A percentile compares a stretch with the other conserved stretches of the same genome.
Evolutionary conservation across 345 rosid species (phyloP).

Genomic region (Pistacia atlantica): DNA sequence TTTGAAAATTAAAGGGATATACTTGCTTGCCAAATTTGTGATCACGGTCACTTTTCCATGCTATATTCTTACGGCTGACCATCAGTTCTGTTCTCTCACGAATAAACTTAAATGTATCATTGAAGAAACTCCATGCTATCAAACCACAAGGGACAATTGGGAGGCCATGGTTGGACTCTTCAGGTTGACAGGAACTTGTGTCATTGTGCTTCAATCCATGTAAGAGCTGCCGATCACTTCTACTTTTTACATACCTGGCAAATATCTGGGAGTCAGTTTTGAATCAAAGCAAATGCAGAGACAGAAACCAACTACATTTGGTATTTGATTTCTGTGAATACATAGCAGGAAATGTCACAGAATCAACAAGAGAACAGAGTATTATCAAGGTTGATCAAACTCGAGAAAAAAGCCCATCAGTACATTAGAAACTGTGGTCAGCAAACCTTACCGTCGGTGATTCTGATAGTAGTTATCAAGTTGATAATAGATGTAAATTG

Average conservation of each 20-base stretch:
- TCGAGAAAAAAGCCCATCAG: constrained; percentile 7
- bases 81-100: constrained; percentile 44
- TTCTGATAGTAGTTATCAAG: constrained; percentile 90
- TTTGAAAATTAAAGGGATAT: constrained; percentile 78
- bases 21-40: constrained; percentile 81
- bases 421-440: constrained; percentile 10
- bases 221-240: constrained; percentile 75
- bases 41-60: constrained; percentile 84
- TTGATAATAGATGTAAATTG: constrained; percentile 76
- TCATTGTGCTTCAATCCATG: constrained; percentile 47
- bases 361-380: background rate
- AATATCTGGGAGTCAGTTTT: constrained; percentile 5
- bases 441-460: constrained; percentile 64
- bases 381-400: constrained; percentile 11
- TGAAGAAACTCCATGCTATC: constrained; percentile 88
- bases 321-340: background rate
- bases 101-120: constrained; percentile 64
- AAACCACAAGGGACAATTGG: constrained; percentile 84
- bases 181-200: constrained; percentile 72
- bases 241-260: constrained; percentile 80
- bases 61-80: constrained; percentile 61
- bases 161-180: constrained; percentile 53
- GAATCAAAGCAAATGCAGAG: constrained; percentile 8
- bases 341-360: background rate
- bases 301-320: background rate